Evolutionary conservation across 352 stramenopile species (phyloP), one percentile per base, ranked within the genome.

Genomic region (Pythium phragmitis): DNA sequence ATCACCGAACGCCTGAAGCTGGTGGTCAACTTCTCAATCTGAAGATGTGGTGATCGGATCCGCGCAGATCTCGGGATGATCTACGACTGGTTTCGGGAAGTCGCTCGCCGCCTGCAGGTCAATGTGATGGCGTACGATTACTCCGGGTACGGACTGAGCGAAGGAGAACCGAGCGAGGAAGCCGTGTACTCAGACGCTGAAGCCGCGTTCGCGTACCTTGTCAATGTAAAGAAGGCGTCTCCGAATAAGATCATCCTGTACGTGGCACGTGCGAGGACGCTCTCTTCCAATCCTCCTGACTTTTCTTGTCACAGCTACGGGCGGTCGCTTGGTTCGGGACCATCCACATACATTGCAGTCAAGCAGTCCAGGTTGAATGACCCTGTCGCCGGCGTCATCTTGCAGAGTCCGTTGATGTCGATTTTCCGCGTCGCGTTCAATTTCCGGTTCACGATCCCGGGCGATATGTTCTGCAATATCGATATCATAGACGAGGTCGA

Each of bases 381-480:
- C 47, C 92, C 86, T 7, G 89, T 99, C 19, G 96, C 91, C 2
- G 97, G 97, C 33, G 82, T 99, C 11, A 98, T 99, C 72, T 71
- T 99, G 28, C 92, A 98, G 70, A 99, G 93, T 63, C 96, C 97
- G 9, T 73, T 99, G 21, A 74, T 99, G 21, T 98, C 92, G 57
- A 98, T 98, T 37, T 99, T 98, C 74, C 87, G 97, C 39, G 96
- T 99, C 8, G 97, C 96, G 7, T 99, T 99, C 76, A 96, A 99
- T 74, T 99, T 99, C 79, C 89, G 97, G 58, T 99, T 98, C 77
- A 99, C 96, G 30, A 91, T 99, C 56, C 80, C 91, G 0, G 96
- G 97, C 7, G 97, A 99, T 70, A 84, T 98, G 69, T 99, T 99
- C 69, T 97, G 96, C 66, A 99, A 99, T 73, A 92, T 99, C 42